Conservation (phyloP, 2,329 filamentous ascomycete genomes). For the Aspergillus sp. region DNA sequence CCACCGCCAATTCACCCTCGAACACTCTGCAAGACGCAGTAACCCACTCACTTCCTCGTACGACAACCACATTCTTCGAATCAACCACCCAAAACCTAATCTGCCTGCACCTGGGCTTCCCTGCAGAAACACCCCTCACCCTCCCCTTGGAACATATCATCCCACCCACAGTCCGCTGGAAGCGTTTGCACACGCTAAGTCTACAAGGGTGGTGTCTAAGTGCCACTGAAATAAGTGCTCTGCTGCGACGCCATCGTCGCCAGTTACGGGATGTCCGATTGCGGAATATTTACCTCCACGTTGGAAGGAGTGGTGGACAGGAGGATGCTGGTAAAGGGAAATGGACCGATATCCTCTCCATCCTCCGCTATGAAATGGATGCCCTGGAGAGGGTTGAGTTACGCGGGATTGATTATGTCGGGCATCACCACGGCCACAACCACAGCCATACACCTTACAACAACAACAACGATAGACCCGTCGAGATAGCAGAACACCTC, state of each 20-base stretch:
- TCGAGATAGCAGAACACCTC: constrained; percentile 15
- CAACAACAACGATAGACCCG: too few species aligned
- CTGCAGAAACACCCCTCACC: constrained; percentile 48
- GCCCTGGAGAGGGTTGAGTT: constrained; percentile 55
- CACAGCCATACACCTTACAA: too few species aligned
- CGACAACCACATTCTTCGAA: constrained; percentile 44
- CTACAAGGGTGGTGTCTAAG: constrained; percentile 57
- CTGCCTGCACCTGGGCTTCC: constrained; percentile 58
- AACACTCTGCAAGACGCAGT: constrained; percentile 41
- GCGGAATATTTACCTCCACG: constrained; percentile 52
- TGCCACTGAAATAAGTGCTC: constrained; percentile 51
- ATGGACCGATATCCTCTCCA: constrained; percentile 54
- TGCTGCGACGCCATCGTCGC: constrained; percentile 49
- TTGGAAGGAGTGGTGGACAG: constrained; percentile 34
- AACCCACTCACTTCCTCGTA: constrained; percentile 53
- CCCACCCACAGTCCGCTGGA: constrained; percentile 51
- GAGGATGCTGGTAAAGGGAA: constrained; percentile 25
- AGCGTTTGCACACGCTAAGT: constrained; percentile 54
- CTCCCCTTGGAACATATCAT: constrained; percentile 55
- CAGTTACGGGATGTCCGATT: constrained; percentile 53
- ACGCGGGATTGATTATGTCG: constrained; percentile 53
- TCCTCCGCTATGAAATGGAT: constrained; percentile 49
- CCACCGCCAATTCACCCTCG: constrained; percentile 23
- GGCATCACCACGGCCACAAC: constrained; percentile 31
- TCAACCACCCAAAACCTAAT: constrained; percentile 51